These are phyloP conservation scores for Pythium apleroticum DNA, from an alignment of 352 stramenopile species.

Conservation along the genomic window DNA sequence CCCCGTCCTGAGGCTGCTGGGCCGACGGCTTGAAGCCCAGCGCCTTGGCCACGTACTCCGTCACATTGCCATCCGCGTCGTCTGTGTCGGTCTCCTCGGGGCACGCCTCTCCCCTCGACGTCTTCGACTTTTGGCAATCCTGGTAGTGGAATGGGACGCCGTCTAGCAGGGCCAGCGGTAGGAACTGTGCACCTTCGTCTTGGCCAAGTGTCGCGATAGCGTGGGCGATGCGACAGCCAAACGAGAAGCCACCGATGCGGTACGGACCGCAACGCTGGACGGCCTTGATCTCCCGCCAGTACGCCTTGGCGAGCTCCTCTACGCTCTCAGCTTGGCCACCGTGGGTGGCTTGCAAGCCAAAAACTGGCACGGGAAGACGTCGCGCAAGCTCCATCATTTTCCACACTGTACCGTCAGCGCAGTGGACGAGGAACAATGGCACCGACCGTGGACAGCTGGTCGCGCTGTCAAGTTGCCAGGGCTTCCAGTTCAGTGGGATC, in stretches of 20 bases:
- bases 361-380: slow-evolving; percentile 34
- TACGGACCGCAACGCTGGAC: slow-evolving; percentile 40
- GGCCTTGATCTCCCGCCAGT: slow-evolving; percentile 37
- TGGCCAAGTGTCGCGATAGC: slow-evolving; percentile 35
- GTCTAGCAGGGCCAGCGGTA: slow-evolving; percentile 44
- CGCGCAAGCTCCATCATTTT: slow-evolving; percentile 54
- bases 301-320: slow-evolving; percentile 36
- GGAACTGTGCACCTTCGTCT: slow-evolving; percentile 29
- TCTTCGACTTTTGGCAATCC: not conserved
- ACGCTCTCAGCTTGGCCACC: slow-evolving; percentile 19
- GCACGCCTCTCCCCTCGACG: not conserved
- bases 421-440: slow-evolving; percentile 53
- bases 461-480: not conserved
- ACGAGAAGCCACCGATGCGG: slow-evolving; percentile 57
- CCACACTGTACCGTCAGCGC: slow-evolving; percentile 55
- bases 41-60: slow-evolving; percentile 22
- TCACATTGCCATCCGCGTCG: slow-evolving; percentile 1
- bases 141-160: slow-evolving; percentile 32
- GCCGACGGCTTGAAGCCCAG: slow-evolving; percentile 13
- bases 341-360: slow-evolving; percentile 38
- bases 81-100: slow-evolving; percentile 16
- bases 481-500: slow-evolving; percentile 42
- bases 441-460: not conserved
- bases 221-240: slow-evolving; percentile 57
- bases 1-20: slow-evolving; percentile 22